These are phyloP conservation scores for Ophiostoma sp. DNA, from an alignment of 2,329 filamentous ascomycete genomes.

Conservation along the genomic window DNA sequence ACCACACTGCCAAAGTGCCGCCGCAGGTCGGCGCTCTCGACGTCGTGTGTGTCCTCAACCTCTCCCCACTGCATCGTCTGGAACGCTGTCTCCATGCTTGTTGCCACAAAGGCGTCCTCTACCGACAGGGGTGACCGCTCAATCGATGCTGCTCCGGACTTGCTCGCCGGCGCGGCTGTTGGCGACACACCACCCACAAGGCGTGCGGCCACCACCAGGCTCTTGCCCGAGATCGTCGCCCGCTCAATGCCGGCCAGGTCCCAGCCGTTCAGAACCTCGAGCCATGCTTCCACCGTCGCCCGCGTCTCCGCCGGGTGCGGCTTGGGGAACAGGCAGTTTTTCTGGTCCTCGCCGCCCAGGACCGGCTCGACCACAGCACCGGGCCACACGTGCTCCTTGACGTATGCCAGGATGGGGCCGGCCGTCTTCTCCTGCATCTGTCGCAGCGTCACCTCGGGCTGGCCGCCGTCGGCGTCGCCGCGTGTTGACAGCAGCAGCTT, in stretches of 20 bases:
- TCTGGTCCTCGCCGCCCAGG: constrained; percentile 65
- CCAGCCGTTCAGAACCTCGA: constrained; percentile 64
- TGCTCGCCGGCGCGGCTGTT: constrained; percentile 46
- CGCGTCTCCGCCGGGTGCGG: constrained; percentile 68
- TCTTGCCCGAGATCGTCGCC: constrained; percentile 79
- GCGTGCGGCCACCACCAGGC: constrained; percentile 69
- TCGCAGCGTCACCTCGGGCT: constrained; percentile 49
- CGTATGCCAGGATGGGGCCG: constrained; percentile 63
- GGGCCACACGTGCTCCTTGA: constrained; percentile 74
- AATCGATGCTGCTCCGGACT: constrained; percentile 36
- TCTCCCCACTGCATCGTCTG: constrained; percentile 91
- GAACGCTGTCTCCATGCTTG: constrained; percentile 81
- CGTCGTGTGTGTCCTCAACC: constrained; percentile 97
- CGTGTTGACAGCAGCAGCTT: constrained; percentile 29
- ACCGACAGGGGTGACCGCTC: constrained; percentile 50
- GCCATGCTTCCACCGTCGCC: constrained; percentile 72
- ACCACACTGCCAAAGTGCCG: constrained; percentile 85
- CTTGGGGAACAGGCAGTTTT: constrained; percentile 63
- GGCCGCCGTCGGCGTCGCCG: background rate
- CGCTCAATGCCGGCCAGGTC: constrained; percentile 85
- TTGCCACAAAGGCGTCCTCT: constrained; percentile 72
- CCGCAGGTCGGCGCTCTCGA: constrained; percentile 82
- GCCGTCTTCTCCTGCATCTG: constrained; percentile 66
- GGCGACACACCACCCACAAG: constrained; percentile 85
- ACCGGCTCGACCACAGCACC: constrained; percentile 72